Evolutionary conservation across 352 stramenopile genomes (phyloP).

Genomic region (Phytophthora aleatoria): DNA sequence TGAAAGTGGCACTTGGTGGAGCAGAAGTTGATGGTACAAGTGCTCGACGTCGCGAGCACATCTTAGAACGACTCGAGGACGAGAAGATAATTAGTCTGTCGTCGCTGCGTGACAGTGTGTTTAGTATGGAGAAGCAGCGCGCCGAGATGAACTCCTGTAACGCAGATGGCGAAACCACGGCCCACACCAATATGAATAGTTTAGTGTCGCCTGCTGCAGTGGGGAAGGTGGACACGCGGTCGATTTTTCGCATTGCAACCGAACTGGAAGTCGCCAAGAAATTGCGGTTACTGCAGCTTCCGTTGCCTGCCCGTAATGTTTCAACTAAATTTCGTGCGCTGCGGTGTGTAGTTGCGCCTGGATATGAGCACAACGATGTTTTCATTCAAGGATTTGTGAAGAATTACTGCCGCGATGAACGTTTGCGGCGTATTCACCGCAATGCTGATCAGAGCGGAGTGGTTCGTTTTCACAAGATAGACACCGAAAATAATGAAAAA

Average conservation of each 20-base stretch:
- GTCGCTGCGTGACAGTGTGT: slow-evolving; percentile 77
- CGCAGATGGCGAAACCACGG: slow-evolving; percentile 10
- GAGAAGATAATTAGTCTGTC: slow-evolving; percentile 85
- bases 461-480: slow-evolving; percentile 50
- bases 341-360: slow-evolving; percentile 66
- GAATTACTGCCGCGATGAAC: slow-evolving; percentile 80
- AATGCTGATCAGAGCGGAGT: slow-evolving; percentile 63
- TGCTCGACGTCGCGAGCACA: slow-evolving; percentile 59
- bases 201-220: slow-evolving; percentile 34
- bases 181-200: slow-evolving; percentile 19
- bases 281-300: slow-evolving; percentile 63
- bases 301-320: slow-evolving; percentile 73
- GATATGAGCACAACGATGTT: slow-evolving; percentile 68
- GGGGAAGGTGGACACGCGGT: slow-evolving; percentile 72
- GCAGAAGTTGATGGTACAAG: slow-evolving; percentile 67
- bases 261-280: slow-evolving; percentile 61
- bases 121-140: slow-evolving; percentile 62
- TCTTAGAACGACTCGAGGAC: slow-evolving; percentile 57
- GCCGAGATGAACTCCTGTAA: slow-evolving; percentile 23
- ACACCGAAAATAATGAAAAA: slow-evolving; percentile 51
- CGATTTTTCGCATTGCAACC: slow-evolving; percentile 68
- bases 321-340: slow-evolving; percentile 81
- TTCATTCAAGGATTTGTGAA: slow-evolving; percentile 79
- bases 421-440: slow-evolving; percentile 67
- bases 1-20: slow-evolving; percentile 64